A percentile compares a stretch with the other conserved stretches of the same genome.
These are phyloP conservation scores for Aschersonia sp. DNA, from an alignment of 2,329 filamentous ascomycete species.

Conservation along the genomic window DNA sequence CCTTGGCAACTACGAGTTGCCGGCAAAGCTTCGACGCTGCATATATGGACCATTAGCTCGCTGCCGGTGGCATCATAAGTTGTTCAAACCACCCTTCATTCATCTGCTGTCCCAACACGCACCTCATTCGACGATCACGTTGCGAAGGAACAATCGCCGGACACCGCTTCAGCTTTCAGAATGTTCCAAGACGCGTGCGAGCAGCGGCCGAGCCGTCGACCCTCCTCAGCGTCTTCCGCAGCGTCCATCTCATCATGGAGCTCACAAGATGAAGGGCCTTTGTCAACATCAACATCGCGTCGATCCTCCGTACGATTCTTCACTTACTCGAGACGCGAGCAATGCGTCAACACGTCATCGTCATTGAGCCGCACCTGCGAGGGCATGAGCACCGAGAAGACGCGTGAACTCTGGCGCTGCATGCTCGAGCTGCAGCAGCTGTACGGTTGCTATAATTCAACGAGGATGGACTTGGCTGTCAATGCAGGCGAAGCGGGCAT, in stretches of 20 bases:
- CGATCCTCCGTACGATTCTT: conserved; percentile 9
- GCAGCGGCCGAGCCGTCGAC: background rate
- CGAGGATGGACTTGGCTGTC: conserved; percentile 30
- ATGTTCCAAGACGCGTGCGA: background rate
- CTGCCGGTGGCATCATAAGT: background rate
- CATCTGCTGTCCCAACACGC: background rate
- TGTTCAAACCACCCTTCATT: background rate
- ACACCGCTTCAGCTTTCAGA: background rate
- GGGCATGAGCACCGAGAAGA: conserved; percentile 21
- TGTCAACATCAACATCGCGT: conserved; percentile 9
- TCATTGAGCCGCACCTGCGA: conserved; percentile 15
- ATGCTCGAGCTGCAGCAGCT: conserved; percentile 32
- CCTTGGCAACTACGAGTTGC: background rate
- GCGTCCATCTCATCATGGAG: conserved; percentile 2
- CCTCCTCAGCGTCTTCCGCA: background rate
- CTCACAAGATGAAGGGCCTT: background rate
- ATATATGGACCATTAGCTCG: background rate
- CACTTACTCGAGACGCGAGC: conserved; percentile 1
- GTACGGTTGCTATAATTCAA: conserved; percentile 34
- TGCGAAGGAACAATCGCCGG: background rate
- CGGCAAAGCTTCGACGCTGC: background rate
- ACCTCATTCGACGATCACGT: background rate
- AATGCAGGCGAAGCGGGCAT: conserved; percentile 23
- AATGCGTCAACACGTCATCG: conserved; percentile 5
- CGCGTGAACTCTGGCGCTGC: conserved; percentile 28